Conservation (phyloP, 2,329 filamentous ascomycete genomes). For the Epichloe baconii region DNA sequence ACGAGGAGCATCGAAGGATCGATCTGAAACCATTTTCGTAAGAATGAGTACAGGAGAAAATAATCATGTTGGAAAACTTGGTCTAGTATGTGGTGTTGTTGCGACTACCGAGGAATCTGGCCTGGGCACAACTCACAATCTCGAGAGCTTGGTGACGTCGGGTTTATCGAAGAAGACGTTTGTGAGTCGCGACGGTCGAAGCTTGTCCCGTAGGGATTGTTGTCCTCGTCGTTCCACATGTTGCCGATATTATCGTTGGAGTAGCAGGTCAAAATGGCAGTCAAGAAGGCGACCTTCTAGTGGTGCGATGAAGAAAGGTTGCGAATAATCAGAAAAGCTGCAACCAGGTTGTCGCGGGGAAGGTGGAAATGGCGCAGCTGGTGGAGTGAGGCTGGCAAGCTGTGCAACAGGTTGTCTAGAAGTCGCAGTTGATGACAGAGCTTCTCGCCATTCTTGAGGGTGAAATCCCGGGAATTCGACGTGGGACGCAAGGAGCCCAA, state of each 20-base stretch:
- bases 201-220: conserved; percentile 87
- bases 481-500: background rate
- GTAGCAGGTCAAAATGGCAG: background rate
- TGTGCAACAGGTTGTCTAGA: conserved; percentile 5
- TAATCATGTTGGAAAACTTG: background rate
- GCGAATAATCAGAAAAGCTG: background rate
- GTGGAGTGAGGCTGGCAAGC: conserved; percentile 2
- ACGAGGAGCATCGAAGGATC: conserved; percentile 48
- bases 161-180: conserved; percentile 52
- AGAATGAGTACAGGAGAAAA: background rate
- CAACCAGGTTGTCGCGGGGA: conserved; percentile 2
- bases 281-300: background rate
- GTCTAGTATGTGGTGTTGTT: background rate
- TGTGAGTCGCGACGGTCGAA: conserved; percentile 80
- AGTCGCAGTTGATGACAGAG: conserved; percentile 6
- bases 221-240: conserved; percentile 99
- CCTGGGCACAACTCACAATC: conserved; percentile 37
- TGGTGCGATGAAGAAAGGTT: background rate
- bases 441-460: conserved; percentile 12
- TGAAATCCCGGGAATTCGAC: background rate
- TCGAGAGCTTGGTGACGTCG: conserved; percentile 45
- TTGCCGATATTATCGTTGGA: conserved; percentile 5
- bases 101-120: background rate
- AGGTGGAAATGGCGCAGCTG: conserved; percentile 3
- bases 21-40: conserved; percentile 12